A percentile compares a stretch with the other conserved stretches of the same genome.
phyloP scores from a whole-genome alignment of 2,329 filamentous ascomycete species.

The Stromatinia cepivora region DNA sequence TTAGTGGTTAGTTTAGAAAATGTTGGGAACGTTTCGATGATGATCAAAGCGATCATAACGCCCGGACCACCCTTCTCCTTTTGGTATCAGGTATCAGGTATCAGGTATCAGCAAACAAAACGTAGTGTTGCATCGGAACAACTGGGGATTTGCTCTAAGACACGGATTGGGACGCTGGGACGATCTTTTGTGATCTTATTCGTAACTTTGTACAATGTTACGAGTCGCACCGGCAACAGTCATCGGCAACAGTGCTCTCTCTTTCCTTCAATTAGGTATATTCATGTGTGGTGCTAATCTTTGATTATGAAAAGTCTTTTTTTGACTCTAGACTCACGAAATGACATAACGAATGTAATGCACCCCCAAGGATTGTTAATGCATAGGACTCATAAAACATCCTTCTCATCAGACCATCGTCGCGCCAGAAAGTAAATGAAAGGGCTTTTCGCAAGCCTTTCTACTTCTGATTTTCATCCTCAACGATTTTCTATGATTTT shows the following conservation, averaged over 20 bases:
- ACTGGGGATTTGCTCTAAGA: neutral
- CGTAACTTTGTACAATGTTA: neutral
- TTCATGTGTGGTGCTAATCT: no score
- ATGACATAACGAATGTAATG: neutral
- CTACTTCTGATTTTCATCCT: neutral
- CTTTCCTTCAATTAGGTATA: neutral
- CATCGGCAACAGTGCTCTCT: neutral
- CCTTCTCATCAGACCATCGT: neutral
- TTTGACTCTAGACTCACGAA: neutral
- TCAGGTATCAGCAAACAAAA: neutral
- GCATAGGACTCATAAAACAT: neutral
- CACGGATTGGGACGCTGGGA: neutral
- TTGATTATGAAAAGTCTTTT: no score
- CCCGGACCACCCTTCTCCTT: neutral
- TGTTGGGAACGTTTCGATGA: neutral
- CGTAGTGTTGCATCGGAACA: neutral
- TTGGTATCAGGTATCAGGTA: no score
- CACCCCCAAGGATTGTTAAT: neutral
- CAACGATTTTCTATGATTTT: neutral
- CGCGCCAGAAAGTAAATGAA: neutral
- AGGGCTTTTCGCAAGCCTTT: slow-evolving; percentile 9
- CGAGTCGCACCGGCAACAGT: no score
- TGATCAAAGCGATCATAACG: neutral
- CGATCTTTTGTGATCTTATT: neutral
- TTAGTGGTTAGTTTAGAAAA: no score